phyloP scores from a whole-genome alignment of 495 filamentous ascomycete species.

The Xylaria intraflava region DNA sequence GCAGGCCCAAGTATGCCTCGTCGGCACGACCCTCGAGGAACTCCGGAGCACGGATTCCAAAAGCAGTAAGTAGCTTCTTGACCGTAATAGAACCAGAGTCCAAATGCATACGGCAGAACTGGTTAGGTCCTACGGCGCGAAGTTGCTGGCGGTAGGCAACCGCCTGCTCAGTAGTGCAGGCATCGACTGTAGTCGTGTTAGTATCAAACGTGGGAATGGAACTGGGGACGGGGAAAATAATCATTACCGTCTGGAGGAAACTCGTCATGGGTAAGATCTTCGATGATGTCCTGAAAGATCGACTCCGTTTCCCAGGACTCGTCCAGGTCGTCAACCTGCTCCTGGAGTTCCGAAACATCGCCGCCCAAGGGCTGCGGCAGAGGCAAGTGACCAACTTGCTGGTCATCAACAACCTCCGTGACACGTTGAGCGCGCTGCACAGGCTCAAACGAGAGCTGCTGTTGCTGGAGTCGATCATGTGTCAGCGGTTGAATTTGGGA shows the following conservation, averaged over 20 bases:
- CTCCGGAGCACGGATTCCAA: constrained; percentile 68
- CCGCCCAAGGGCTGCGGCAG: constrained; percentile 17
- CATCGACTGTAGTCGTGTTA: constrained; percentile 41
- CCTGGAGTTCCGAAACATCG: constrained; percentile 42
- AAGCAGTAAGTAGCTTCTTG: constrained; percentile 86
- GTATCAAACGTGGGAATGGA: constrained; percentile 9
- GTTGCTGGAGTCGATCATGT: background rate
- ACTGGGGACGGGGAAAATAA: constrained; percentile 18
- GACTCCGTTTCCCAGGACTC: constrained; percentile 64
- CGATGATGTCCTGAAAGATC: constrained; percentile 61
- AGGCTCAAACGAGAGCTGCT: background rate
- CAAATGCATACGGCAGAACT: constrained; percentile 69
- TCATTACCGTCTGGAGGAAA: constrained; percentile 50
- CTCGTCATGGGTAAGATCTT: constrained; percentile 55
- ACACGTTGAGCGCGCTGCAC: background rate
- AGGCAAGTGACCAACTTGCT: constrained; percentile 22
- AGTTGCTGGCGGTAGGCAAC: constrained; percentile 59
- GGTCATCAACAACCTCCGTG: constrained; percentile 17
- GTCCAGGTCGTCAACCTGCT: constrained; percentile 54
- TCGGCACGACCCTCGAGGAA: constrained; percentile 72
- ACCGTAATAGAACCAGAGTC: constrained; percentile 60
- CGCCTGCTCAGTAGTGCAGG: constrained; percentile 71
- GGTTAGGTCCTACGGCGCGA: constrained; percentile 64
- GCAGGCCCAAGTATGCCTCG: constrained; percentile 63
- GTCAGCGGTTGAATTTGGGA: background rate